Evolutionary conservation across 768 basidiomycete genomes (phyloP).

Genomic region (Psilocybe sp.): DNA sequence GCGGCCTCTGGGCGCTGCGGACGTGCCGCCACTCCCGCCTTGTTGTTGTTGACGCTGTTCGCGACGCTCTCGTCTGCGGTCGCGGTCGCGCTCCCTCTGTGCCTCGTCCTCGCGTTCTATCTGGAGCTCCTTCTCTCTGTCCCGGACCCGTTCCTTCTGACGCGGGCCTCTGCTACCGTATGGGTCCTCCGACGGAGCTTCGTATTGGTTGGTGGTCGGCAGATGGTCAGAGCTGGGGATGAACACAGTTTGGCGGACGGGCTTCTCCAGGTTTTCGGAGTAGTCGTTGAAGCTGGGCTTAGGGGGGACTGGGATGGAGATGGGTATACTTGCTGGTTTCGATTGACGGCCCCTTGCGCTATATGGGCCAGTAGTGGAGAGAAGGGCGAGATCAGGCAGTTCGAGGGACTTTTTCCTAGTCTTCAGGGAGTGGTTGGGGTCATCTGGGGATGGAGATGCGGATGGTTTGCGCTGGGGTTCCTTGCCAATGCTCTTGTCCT

Average conservation of each 20-base stretch:
- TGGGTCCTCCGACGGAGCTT: too few relatives aligned
- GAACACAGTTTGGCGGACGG: too few relatives aligned
- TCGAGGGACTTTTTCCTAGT: constrained; percentile 73
- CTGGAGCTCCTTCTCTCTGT: too few relatives aligned
- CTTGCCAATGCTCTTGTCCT: background rate
- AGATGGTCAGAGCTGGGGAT: too few relatives aligned
- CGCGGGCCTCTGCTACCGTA: too few relatives aligned
- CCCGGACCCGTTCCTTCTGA: too few relatives aligned
- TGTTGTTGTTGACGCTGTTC: background rate
- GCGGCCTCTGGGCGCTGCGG: constrained; percentile 10
- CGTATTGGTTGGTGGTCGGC: too few relatives aligned
- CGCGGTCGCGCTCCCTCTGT: too few relatives aligned
- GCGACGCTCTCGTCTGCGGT: too few relatives aligned
- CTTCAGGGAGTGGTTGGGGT: constrained; percentile 58
- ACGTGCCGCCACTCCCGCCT: constrained; percentile 1
- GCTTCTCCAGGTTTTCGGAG: too few relatives aligned
- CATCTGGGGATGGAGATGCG: constrained; percentile 36
- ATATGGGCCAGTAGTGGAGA: constrained; percentile 19
- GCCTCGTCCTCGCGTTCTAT: too few relatives aligned
- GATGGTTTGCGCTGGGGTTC: constrained; percentile 22
- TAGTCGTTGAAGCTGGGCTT: too few relatives aligned
- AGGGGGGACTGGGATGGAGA: background rate
- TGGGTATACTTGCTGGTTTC: constrained; percentile 14
- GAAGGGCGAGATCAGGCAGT: constrained; percentile 63
- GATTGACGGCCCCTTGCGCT: constrained; percentile 15